phyloP scores from a whole-genome alignment of 2,329 filamentous ascomycete species.

The Beauveria sp. region DNA sequence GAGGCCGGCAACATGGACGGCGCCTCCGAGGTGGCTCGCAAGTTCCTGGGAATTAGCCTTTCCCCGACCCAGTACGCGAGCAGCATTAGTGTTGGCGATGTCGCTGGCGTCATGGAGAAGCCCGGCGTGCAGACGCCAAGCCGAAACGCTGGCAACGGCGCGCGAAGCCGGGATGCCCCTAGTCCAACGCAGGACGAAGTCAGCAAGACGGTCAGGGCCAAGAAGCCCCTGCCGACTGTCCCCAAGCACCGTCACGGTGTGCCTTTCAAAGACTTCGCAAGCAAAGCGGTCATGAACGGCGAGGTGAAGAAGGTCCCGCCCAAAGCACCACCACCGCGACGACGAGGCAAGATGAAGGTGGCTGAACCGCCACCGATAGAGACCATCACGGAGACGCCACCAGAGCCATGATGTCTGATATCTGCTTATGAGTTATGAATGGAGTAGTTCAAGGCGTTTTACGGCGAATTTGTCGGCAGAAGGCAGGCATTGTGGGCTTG shows the following conservation, averaged over 20 bases:
- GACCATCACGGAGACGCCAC: slow-evolving; percentile 18
- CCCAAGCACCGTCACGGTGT: slow-evolving; percentile 49
- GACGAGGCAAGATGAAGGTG: slow-evolving; percentile 34
- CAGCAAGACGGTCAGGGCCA: slow-evolving; percentile 25
- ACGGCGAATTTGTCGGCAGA: not conserved
- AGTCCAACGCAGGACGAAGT: slow-evolving; percentile 16
- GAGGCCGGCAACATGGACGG: slow-evolving; percentile 28
- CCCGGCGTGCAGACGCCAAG: slow-evolving; percentile 77
- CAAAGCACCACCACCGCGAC: slow-evolving; percentile 38
- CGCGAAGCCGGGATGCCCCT: slow-evolving; percentile 18
- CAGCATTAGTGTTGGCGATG: slow-evolving; percentile 66
- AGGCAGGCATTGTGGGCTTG: not conserved
- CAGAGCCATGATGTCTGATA: slow-evolving; percentile 10
- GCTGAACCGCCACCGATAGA: slow-evolving; percentile 24
- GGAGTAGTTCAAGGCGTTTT: not conserved
- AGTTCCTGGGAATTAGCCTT: slow-evolving; percentile 64
- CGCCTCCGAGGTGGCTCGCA: slow-evolving; percentile 44
- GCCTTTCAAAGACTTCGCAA: slow-evolving; percentile 29
- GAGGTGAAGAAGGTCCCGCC: slow-evolving; percentile 34
- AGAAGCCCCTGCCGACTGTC: slow-evolving; percentile 45
- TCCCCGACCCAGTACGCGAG: slow-evolving; percentile 59
- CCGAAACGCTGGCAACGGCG: slow-evolving; percentile 35
- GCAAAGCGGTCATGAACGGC: slow-evolving; percentile 22
- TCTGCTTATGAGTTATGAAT: not conserved
- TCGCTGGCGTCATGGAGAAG: slow-evolving; percentile 73